phyloP scores from a whole-genome alignment of 306 rosid species.

The Inga leiocalycina region DNA sequence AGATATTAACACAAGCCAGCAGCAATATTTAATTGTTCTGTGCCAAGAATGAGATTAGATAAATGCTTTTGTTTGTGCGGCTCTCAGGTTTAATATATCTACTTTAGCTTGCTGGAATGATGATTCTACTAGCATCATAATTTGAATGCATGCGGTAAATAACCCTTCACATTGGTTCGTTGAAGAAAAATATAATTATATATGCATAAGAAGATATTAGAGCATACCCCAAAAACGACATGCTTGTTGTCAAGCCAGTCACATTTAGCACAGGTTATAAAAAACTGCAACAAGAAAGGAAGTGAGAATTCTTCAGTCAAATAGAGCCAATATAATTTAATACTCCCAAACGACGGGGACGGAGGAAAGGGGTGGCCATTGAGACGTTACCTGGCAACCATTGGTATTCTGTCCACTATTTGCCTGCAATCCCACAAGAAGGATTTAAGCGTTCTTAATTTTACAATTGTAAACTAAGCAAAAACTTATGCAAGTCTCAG shows the following conservation, averaged over 20 bases:
- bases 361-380: constrained; percentile 21
- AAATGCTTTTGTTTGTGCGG: constrained; percentile 16
- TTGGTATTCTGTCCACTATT: constrained; percentile 87
- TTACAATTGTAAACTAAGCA: constrained; percentile 1
- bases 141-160: constrained; percentile 11
- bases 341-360: neutral
- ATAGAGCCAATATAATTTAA: constrained; percentile 7
- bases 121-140: constrained; percentile 8
- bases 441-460: constrained; percentile 15
- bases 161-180: neutral
- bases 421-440: constrained; percentile 66
- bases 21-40: neutral
- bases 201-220: constrained; percentile 5
- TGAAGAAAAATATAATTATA: constrained; percentile 10
- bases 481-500: neutral
- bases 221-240: constrained; percentile 95
- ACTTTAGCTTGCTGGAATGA: neutral
- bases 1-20: neutral
- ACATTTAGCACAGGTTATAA: constrained; percentile 88
- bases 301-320: constrained; percentile 34
- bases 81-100: neutral
- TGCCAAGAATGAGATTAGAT: constrained; percentile 14
- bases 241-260: constrained; percentile 99
- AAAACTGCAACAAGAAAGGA: constrained; percentile 64
- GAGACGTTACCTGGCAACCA: constrained; percentile 80